Conservation (phyloP, 1,284 basidiomycete species). For the Puccinia polysora region DNA sequence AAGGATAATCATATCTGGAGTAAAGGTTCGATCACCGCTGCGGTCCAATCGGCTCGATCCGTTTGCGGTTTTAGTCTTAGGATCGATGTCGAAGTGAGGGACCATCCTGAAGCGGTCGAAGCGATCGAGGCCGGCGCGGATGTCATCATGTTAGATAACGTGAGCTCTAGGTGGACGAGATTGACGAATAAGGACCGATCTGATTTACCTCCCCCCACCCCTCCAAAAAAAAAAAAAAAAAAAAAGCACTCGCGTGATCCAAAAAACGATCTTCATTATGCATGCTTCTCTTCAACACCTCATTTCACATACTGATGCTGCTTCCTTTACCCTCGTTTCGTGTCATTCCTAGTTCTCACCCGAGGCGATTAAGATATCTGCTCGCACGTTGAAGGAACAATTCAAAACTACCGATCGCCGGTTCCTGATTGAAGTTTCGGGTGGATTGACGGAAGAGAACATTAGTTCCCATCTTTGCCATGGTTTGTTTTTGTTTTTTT, state of each 20-base stretch:
- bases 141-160: constrained; percentile 94
- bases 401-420: constrained; percentile 65
- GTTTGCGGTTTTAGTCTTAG: constrained; percentile 89
- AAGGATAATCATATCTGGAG: constrained; percentile 99
- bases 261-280: not conserved
- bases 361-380: constrained; percentile 64
- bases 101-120: constrained; percentile 84
- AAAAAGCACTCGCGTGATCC: no score
- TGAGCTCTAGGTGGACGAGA: not conserved
- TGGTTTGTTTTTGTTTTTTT: constrained; percentile 57
- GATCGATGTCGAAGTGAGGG: constrained; percentile 89
- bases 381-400: constrained; percentile 66
- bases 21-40: constrained; percentile 85
- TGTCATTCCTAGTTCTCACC: constrained; percentile 62
- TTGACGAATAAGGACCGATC: not conserved
- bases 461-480: constrained; percentile 68
- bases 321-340: not conserved
- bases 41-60: constrained; percentile 74
- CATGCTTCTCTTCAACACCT: not conserved
- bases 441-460: constrained; percentile 82
- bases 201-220: not conserved
- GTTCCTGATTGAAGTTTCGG: constrained; percentile 84
- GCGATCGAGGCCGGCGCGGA: constrained; percentile 94
- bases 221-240: not conserved
- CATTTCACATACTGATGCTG: not conserved